Evolutionary conservation across 768 basidiomycete genomes (phyloP).

Genomic region (Suillus americanus): DNA sequence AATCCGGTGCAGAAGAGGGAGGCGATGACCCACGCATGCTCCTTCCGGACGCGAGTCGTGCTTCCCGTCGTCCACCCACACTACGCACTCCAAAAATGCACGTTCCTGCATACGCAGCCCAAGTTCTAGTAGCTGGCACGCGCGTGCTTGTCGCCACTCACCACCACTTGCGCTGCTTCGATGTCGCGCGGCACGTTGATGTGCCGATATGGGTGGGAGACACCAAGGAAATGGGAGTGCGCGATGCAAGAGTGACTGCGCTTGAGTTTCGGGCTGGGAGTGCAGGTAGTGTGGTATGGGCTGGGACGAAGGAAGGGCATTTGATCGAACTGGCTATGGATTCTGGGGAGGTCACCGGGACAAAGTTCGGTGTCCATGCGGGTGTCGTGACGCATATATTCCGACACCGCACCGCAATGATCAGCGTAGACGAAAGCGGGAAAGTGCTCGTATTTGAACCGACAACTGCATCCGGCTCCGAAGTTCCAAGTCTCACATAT

Average conservation of each 20-base stretch:
- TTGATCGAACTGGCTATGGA: conserved; percentile 79
- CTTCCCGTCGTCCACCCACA: conserved; percentile 54
- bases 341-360: conserved; percentile 54
- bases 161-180: conserved; percentile 64
- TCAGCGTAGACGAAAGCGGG: conserved; percentile 83
- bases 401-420: conserved; percentile 66
- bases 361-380: conserved; percentile 62
- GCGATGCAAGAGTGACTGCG: conserved; percentile 70
- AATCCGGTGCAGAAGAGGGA: conserved; percentile 50
- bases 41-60: conserved; percentile 67
- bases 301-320: conserved; percentile 89
- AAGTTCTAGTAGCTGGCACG: conserved; percentile 56
- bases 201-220: conserved; percentile 52
- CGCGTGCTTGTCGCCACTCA: conserved; percentile 56
- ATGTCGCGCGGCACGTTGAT: conserved; percentile 43
- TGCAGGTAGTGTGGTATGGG: conserved; percentile 68
- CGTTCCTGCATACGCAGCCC: conserved; percentile 53
- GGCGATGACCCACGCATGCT: conserved; percentile 47
- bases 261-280: conserved; percentile 71
- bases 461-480: conserved; percentile 31
- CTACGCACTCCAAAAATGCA: conserved; percentile 51
- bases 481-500: conserved; percentile 44
- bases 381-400: conserved; percentile 72
- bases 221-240: conserved; percentile 59
- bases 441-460: conserved; percentile 77